These are phyloP conservation scores for Naegleria lovaniensis DNA, from an alignment of 208 protist genomes.

Conservation along the genomic window DNA sequence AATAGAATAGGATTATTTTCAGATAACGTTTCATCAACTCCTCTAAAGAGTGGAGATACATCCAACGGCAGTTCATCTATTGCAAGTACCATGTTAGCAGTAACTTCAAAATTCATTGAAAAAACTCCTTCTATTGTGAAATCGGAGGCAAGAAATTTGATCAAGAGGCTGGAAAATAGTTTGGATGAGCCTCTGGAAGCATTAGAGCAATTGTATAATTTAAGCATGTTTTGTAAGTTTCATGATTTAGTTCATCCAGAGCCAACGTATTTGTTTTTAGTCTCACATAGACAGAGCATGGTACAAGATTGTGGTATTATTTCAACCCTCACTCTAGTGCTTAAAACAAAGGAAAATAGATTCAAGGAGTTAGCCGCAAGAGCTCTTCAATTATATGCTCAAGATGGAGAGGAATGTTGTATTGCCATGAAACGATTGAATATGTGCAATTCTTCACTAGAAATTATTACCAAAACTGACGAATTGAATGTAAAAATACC, in stretches of 20 bases:
- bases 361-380: not conserved
- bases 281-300: not conserved
- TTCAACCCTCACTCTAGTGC: not conserved
- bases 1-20: too few relatives aligned
- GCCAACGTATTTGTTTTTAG: not conserved
- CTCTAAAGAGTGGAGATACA: too few relatives aligned
- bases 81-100: not conserved
- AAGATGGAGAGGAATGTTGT: constrained; percentile 19
- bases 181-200: not conserved
- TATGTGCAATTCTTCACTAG: not conserved
- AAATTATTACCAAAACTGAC: not conserved
- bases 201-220: not conserved
- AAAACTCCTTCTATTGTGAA: not conserved
- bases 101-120: not conserved
- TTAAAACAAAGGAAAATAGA: constrained; percentile 6
- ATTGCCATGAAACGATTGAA: constrained; percentile 1
- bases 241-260: not conserved
- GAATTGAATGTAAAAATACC: not conserved
- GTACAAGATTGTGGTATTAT: not conserved
- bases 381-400: constrained; percentile 14
- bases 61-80: too few relatives aligned
- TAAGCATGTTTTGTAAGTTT: not conserved
- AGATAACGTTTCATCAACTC: too few relatives aligned
- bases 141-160: constrained; percentile 3
- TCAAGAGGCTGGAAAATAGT: not conserved